phyloP scores from a whole-genome alignment of 176 grass and related monocot genomes.

The Chrysopogon serrulatus region DNA sequence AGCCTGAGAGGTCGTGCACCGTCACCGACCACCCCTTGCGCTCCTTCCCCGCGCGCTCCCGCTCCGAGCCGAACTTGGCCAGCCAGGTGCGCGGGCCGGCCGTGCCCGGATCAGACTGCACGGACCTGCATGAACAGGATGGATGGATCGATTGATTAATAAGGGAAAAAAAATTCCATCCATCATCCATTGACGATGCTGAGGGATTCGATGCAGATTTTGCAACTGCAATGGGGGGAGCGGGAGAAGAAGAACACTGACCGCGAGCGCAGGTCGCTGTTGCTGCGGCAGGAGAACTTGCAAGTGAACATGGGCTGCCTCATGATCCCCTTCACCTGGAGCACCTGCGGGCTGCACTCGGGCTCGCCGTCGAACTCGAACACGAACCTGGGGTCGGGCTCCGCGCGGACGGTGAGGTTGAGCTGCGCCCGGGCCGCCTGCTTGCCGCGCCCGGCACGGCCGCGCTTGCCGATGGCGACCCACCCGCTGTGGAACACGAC shows the following conservation, averaged over 20 bases:
- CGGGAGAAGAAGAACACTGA: no score
- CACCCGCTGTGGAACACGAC: slow-evolving; percentile 63
- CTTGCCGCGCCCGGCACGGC: background rate
- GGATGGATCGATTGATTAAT: background rate
- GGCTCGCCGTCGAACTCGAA: slow-evolving; percentile 89
- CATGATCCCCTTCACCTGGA: slow-evolving; percentile 66
- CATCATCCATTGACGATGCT: no score
- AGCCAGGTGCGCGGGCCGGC: slow-evolving; percentile 17
- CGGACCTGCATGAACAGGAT: slow-evolving; percentile 44
- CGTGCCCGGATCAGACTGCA: slow-evolving; percentile 31
- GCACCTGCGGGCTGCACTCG: slow-evolving; percentile 72
- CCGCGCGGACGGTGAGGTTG: slow-evolving; percentile 57
- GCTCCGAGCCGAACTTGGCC: slow-evolving; percentile 48
- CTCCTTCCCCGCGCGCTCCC: slow-evolving; percentile 55
- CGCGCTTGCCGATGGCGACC: slow-evolving; percentile 53
- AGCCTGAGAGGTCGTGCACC: slow-evolving; percentile 71
- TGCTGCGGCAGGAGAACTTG: slow-evolving; percentile 77
- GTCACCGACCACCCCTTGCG: slow-evolving; percentile 78
- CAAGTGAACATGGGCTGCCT: slow-evolving; percentile 88
- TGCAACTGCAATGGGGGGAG: background rate
- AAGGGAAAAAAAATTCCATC: no score
- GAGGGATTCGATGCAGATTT: background rate
- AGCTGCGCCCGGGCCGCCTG: slow-evolving; percentile 9
- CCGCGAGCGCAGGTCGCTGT: slow-evolving; percentile 60
- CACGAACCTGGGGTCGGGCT: slow-evolving; percentile 68